A percentile compares a stretch with the other conserved stretches of the same genome.
These are phyloP conservation scores for Sphenostylis stenocarpa DNA, from an alignment of 306 rosid species.

Conservation along the genomic window DNA sequence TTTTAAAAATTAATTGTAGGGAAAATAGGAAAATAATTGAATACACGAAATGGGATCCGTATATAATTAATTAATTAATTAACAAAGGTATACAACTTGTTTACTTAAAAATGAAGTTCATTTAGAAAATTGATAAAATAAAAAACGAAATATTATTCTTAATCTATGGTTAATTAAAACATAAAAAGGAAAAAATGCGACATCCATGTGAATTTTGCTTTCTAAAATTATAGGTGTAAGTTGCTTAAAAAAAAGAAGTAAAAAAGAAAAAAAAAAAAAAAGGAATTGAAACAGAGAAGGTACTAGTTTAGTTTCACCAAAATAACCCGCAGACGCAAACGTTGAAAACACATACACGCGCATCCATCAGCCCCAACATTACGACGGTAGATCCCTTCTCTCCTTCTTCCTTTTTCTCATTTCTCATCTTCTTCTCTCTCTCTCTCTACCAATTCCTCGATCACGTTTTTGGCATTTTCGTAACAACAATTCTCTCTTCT, in stretches of 20 bases:
- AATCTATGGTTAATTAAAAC: no score
- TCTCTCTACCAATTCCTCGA: slow-evolving; percentile 18
- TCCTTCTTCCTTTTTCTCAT: not conserved
- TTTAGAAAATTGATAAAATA: no score
- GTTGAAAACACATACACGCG: slow-evolving; percentile 21
- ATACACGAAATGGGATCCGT: no score
- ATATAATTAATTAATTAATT: no score
- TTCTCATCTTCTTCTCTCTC: not conserved
- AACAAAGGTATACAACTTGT: no score
- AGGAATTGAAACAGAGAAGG: not conserved
- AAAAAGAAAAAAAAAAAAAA: not conserved
- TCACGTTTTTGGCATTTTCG: not conserved
- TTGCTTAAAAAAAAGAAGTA: not conserved
- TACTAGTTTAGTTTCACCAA: slow-evolving; percentile 20
- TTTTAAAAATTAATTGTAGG: no score
- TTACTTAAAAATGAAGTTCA: not conserved
- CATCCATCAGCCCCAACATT: not conserved
- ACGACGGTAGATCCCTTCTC: slow-evolving; percentile 40
- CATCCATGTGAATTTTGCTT: not conserved
- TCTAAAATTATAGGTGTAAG: not conserved
- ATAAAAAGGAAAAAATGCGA: no score
- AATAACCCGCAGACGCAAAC: slow-evolving; percentile 31
- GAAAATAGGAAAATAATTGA: no score
- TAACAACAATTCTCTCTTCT: not conserved
- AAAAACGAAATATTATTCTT: no score